Evolutionary conservation across 257 asterid species (phyloP).

Genomic region (Solanum raphanifolium): DNA sequence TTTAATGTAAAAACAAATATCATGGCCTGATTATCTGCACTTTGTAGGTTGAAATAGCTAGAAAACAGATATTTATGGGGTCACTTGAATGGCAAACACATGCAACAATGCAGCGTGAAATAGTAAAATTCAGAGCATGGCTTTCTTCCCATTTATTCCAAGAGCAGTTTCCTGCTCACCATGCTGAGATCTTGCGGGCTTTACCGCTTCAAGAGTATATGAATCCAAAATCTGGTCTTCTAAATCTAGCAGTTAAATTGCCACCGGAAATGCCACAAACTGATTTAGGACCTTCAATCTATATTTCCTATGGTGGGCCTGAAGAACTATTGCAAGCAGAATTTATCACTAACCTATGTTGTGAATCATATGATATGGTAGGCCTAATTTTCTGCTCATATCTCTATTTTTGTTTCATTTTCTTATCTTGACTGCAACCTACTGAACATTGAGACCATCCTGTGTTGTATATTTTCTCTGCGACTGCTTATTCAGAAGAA

Average conservation of each 20-base stretch:
- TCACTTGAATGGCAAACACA: constrained; percentile 62
- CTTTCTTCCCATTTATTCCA: constrained; percentile 68
- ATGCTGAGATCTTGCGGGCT: constrained; percentile 51
- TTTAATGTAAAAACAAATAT: neutral
- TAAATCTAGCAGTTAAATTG: constrained; percentile 67
- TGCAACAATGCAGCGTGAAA: constrained; percentile 50
- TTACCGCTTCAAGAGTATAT: constrained; percentile 83
- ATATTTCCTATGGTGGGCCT: constrained; percentile 67
- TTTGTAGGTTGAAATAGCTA: constrained; percentile 73
- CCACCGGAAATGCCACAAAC: constrained; percentile 53
- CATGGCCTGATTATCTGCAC: neutral
- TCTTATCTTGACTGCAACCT: neutral
- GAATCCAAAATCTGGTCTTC: constrained; percentile 69
- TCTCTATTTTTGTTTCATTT: neutral
- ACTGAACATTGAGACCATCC: neutral
- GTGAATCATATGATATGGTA: constrained; percentile 84
- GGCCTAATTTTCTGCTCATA: neutral
- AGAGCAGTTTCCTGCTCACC: constrained; percentile 75
- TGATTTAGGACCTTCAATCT: constrained; percentile 77
- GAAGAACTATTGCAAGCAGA: constrained; percentile 64
- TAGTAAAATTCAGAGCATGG: constrained; percentile 63
- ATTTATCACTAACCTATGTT: constrained; percentile 59
- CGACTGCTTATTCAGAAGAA: neutral
- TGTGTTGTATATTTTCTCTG: neutral
- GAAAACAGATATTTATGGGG: constrained; percentile 69